phyloP scores from a whole-genome alignment of 1,284 basidiomycete genomes.

The Singerocomus rubriflavus region DNA sequence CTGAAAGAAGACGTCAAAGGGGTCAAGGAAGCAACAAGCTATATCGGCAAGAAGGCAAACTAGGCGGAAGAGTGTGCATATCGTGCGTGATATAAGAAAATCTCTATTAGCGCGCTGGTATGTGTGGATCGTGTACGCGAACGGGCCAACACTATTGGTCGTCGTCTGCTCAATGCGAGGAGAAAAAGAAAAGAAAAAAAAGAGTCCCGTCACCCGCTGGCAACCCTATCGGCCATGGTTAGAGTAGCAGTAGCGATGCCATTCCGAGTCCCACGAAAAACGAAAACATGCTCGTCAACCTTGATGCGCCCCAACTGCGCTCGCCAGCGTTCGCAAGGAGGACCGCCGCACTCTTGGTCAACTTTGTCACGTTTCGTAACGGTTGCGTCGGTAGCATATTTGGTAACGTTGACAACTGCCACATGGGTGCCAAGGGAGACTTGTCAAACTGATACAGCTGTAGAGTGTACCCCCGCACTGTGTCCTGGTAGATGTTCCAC shows the following conservation, averaged over 20 bases:
- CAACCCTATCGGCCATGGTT: conserved; percentile 3
- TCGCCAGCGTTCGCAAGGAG: conserved; percentile 25
- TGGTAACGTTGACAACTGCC: conserved; percentile 31
- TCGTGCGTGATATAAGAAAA: conserved; percentile 12
- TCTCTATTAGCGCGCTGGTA: conserved; percentile 29
- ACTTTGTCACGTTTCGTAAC: conserved; percentile 30
- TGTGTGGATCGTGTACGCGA: conserved; percentile 15
- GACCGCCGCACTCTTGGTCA: conserved; percentile 6
- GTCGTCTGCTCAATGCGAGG: neutral
- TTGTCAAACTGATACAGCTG: conserved; percentile 44
- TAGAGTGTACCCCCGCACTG: conserved; percentile 37
- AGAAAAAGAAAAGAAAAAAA: neutral
- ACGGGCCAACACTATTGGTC: conserved; percentile 5
- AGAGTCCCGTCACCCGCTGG: neutral
- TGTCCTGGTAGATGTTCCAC: conserved; percentile 42
- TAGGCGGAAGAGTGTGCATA: neutral
- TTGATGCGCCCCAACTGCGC: conserved; percentile 19
- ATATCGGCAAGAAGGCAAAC: conserved; percentile 1
- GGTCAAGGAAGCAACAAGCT: neutral
- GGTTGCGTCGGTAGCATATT: conserved; percentile 41
- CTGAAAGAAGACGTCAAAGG: neutral
- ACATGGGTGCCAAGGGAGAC: conserved; percentile 35
- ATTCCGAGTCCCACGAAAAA: conserved; percentile 22
- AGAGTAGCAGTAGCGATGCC: conserved; percentile 23
- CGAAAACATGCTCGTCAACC: conserved; percentile 10